These are phyloP conservation scores for Hypoxylon sp. DNA, from an alignment of 2,329 filamentous ascomycete species.

Conservation along the genomic window DNA sequence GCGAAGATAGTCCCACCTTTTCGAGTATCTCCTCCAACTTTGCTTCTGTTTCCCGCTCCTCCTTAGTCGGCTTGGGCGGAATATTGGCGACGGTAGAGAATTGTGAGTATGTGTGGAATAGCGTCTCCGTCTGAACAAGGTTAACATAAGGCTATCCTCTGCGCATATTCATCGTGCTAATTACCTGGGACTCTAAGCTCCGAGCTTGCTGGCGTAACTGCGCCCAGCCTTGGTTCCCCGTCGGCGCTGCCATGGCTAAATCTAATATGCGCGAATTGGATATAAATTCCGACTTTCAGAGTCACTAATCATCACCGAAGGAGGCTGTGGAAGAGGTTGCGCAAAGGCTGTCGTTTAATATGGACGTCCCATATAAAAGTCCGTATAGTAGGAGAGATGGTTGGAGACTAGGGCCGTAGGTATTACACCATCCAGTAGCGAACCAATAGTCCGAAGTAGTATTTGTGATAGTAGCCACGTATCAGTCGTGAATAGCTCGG, in stretches of 20 bases:
- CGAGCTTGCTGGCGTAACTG: conserved; percentile 94
- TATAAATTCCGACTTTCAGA: conserved; percentile 25
- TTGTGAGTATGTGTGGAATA: conserved; percentile 91
- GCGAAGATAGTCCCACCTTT: conserved; percentile 68
- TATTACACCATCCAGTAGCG: conserved; percentile 10
- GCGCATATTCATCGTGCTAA: background rate
- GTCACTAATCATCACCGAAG: conserved; percentile 26
- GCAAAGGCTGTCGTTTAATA: conserved; percentile 27
- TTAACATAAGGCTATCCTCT: conserved; percentile 17
- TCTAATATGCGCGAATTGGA: conserved; percentile 18
- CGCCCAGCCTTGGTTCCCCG: conserved; percentile 82
- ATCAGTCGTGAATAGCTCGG: conserved; percentile 1
- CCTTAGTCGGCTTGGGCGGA: conserved; percentile 85
- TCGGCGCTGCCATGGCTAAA: conserved; percentile 65
- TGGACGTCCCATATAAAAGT: conserved; percentile 22
- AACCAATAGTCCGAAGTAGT: background rate
- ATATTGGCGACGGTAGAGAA: conserved; percentile 86
- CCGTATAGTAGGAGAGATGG: conserved; percentile 19
- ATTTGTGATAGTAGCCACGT: conserved; percentile 10
- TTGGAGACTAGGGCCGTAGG: background rate
- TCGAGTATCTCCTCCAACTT: conserved; percentile 88
- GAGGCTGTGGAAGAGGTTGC: conserved; percentile 23
- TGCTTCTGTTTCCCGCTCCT: conserved; percentile 83
- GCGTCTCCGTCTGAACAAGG: conserved; percentile 79
- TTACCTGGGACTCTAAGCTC: conserved; percentile 89